phyloP scores from a whole-genome alignment of 495 filamentous ascomycete species.

The Aspergillus nanangensis region DNA sequence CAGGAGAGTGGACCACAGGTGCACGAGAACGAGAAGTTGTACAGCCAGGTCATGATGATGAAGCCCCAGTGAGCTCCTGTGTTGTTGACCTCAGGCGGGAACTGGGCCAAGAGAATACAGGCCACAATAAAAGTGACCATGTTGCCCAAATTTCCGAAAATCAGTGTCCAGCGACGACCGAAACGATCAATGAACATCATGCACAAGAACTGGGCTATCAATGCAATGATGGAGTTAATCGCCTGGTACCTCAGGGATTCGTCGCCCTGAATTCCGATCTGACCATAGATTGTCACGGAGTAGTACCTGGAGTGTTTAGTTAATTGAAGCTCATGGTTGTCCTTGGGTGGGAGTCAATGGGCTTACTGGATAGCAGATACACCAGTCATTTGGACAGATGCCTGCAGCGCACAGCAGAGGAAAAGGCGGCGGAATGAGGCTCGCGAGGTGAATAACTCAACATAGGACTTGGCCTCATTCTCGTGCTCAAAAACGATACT shows the following conservation, averaged over 20 bases:
- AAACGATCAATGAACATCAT: slow-evolving; percentile 63
- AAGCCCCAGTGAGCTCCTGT: slow-evolving; percentile 65
- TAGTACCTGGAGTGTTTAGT: slow-evolving; percentile 46
- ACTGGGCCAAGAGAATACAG: slow-evolving; percentile 48
- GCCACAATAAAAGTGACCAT: slow-evolving; percentile 51
- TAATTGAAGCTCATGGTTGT: too few relatives aligned
- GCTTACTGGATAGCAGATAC: slow-evolving; percentile 63
- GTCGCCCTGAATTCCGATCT: slow-evolving; percentile 62
- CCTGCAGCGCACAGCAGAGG: slow-evolving; percentile 62
- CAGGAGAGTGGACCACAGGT: slow-evolving; percentile 57
- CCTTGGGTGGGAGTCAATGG: too few relatives aligned
- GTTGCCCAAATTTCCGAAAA: slow-evolving; percentile 62
- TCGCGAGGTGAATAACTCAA: slow-evolving; percentile 59
- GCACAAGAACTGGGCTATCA: slow-evolving; percentile 61
- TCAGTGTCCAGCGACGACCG: slow-evolving; percentile 62
- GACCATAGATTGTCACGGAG: slow-evolving; percentile 58
- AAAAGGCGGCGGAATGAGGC: slow-evolving; percentile 66
- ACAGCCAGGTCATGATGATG: slow-evolving; percentile 68
- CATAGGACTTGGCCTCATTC: slow-evolving; percentile 64
- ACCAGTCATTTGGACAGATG: slow-evolving; percentile 68
- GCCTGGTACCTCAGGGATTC: slow-evolving; percentile 69
- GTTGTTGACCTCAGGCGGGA: slow-evolving; percentile 49
- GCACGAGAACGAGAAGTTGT: slow-evolving; percentile 63
- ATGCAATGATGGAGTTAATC: slow-evolving; percentile 63
- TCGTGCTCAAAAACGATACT: slow-evolving; percentile 45